Evolutionary conservation across 192 early-diverging fungal species (phyloP), one percentile per base, ranked within the genome.

Genomic region (Rhizophlyctis rosea): DNA sequence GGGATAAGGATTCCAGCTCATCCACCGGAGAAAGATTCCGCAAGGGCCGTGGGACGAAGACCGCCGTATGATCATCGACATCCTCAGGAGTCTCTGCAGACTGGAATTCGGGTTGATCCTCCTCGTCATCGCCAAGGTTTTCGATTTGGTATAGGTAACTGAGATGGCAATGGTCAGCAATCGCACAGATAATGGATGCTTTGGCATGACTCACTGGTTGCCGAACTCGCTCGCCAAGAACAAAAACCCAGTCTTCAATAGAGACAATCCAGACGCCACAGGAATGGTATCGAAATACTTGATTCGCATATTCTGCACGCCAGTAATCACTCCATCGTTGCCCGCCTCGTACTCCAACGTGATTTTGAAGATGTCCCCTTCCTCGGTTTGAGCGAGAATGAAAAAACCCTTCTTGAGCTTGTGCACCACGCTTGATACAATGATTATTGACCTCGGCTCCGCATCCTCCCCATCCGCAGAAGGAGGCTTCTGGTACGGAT

Each of bases 261-360:
- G 85, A 54, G 88, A 85, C 47, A 99, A 66, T 28, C 82, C 76
- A 16, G 82, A 76, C 7, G 94, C 81, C 2, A 88, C 79, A n/a
- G 94, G 87, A 2, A 99, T 80, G 3, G 92, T 93, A 65, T 98
- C 95, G 76, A 98, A 98, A 67, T 98, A 98, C 63, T 90, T 89
- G 61, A 98, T 88, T 29, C 83, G 86, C 69, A 99, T 78, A 36
- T 76, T 76, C n/a, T 59, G 50, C 11, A 85, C 76, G 3, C 64
- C 71, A 3, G 75, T 75, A 47, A 78, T 74, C 1, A 55, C 35
- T 1, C 81, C 83, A 44, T 82, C 82, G 2, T 78, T 79, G 18
- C 77, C 80, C 2, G 79, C 80, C 18, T 73, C 75, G 65, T 86
- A 88, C 30, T 94, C 91, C 65, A 98, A 85, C 2, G 91, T 90